Conservation (phyloP, 2,329 filamentous ascomycete species). For the Graphilbum ipis-grandicollis region DNA sequence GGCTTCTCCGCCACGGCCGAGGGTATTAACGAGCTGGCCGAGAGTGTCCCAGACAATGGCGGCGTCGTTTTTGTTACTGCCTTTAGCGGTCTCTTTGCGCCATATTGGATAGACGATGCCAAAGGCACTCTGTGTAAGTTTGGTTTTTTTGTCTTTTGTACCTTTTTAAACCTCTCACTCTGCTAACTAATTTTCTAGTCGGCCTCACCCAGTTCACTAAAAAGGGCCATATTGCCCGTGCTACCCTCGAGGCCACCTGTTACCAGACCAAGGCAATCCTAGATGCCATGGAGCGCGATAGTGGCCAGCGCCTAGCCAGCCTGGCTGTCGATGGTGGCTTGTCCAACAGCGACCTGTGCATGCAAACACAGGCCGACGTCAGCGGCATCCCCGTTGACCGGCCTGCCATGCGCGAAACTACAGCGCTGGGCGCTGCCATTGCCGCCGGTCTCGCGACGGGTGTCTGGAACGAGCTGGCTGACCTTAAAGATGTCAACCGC, state of each 20-base stretch:
- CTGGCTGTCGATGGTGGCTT: slow-evolving; percentile 80
- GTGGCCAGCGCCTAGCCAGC: slow-evolving; percentile 53
- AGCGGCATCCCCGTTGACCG: slow-evolving; percentile 69
- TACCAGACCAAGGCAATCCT: slow-evolving; percentile 88
- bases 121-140: slow-evolving; percentile 64
- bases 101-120: slow-evolving; percentile 89
- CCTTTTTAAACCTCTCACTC: neutral
- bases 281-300: slow-evolving; percentile 80
- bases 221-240: slow-evolving; percentile 71
- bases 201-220: slow-evolving; percentile 76
- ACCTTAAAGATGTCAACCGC: slow-evolving; percentile 57
- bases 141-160: neutral
- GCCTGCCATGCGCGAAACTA: slow-evolving; percentile 80
- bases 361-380: slow-evolving; percentile 83
- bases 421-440: slow-evolving; percentile 73
- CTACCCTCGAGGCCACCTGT: slow-evolving; percentile 79
- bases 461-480: slow-evolving; percentile 60
- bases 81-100: slow-evolving; percentile 79
- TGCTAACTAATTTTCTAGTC: slow-evolving; percentile 24
- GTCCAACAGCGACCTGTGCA: slow-evolving; percentile 74
- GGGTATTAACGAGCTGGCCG: slow-evolving; percentile 32
- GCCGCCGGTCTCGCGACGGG: slow-evolving; percentile 72
- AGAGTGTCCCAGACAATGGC: slow-evolving; percentile 50
- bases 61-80: slow-evolving; percentile 79
- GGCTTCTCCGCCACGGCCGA: slow-evolving; percentile 36